Evolutionary conservation across 208 protist species (phyloP), one percentile per base, ranked within the genome.

Genomic region (Crithidia mellificae): DNA sequence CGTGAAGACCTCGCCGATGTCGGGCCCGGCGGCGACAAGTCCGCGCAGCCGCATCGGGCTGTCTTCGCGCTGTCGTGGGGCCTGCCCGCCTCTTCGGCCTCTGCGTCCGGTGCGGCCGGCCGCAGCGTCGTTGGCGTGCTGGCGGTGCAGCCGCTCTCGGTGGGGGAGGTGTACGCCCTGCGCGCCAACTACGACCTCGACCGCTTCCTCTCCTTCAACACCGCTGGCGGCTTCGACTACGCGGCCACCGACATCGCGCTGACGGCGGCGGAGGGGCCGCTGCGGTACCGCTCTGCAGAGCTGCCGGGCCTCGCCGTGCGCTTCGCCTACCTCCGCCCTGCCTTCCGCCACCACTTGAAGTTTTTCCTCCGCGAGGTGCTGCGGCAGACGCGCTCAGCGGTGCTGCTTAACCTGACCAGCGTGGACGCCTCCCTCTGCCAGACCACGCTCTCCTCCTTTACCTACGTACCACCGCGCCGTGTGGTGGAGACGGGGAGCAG

Each of bases 161-260:
- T 86, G 25, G 20, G 55, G 0, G 91, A 95, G 50, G 80, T 94
- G 83, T 93, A 96, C 64, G 82, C 80, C n/a, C 71, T 96, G 8
- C 84, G 89, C 29, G 73, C 77, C 53, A 94, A 95, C 78, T 96
- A 94, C 68, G 85, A 93, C 63, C 27, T 96, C n/a, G 91, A 96
- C 69, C 76, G 63, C 54, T 87, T 88, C 66, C 72, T 94, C 29
- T 72, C 84, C 61, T 93, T 93, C 77, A 87, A 93, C 68, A 66
- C 86, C 2, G 55, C 71, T 12, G 70, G 38, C 17, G 77, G 81
- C 24, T 63, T 77, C 43, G 65, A 94, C 84, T 95, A 95, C 74
- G 14, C 44, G 0, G 77, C 72, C 12, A 94, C 89, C 2, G 79
- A 94, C 72, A 84, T 95, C 54, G 32, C 49, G 17, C 71, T 84